phyloP scores from a whole-genome alignment of 352 stramenopile species.

The Phytophthora syringae region DNA sequence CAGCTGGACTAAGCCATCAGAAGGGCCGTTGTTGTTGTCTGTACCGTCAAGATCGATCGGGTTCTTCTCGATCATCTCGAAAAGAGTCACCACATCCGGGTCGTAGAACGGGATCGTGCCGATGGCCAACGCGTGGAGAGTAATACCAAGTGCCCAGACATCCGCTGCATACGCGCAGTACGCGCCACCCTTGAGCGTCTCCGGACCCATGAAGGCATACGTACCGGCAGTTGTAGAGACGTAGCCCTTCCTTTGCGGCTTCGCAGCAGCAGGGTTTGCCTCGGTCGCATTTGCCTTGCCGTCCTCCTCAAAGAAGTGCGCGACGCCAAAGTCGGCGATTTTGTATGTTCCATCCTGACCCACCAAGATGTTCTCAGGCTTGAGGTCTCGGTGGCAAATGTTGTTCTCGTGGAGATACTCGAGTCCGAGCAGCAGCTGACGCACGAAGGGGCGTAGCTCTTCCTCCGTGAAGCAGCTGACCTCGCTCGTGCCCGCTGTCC shows the following conservation, averaged over 20 bases:
- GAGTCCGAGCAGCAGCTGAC: constrained; percentile 76
- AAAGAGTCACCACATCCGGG: constrained; percentile 79
- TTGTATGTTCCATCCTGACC: constrained; percentile 73
- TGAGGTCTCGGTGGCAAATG: constrained; percentile 89
- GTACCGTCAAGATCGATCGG: constrained; percentile 45
- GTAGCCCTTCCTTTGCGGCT: constrained; percentile 69
- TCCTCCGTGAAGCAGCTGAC: constrained; percentile 53
- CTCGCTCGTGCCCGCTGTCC: constrained; percentile 22
- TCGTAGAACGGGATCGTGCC: constrained; percentile 87
- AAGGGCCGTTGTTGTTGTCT: constrained; percentile 34
- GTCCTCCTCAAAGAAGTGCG: constrained; percentile 82
- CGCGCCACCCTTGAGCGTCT: constrained; percentile 79
- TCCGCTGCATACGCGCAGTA: constrained; percentile 87
- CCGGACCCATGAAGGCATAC: constrained; percentile 86
- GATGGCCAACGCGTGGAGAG: constrained; percentile 81
- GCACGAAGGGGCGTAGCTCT: constrained; percentile 67
- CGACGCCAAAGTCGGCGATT: constrained; percentile 88
- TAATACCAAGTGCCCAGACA: constrained; percentile 89
- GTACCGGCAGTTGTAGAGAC: constrained; percentile 83
- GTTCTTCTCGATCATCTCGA: constrained; percentile 82
- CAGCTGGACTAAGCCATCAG: constrained; percentile 51
- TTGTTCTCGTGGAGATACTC: constrained; percentile 88
- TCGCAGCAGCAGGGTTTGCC: background rate
- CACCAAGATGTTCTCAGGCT: constrained; percentile 88
- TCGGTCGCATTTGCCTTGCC: constrained; percentile 29